These are phyloP conservation scores for Russula virescens DNA, from an alignment of 768 basidiomycete genomes.

Conservation along the genomic window DNA sequence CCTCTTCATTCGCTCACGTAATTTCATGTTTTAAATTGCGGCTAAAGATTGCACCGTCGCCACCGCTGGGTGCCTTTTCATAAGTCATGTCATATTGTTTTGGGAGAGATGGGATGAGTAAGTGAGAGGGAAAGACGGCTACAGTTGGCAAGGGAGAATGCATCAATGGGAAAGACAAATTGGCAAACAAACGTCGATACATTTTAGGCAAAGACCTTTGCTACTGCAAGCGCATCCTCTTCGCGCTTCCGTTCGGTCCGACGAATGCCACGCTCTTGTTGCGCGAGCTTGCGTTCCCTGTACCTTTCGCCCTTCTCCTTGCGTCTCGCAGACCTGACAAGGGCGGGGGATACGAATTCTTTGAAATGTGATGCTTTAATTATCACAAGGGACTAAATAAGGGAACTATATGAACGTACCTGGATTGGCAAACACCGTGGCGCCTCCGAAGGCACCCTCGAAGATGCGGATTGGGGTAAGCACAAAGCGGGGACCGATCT, in stretches of 20 bases:
- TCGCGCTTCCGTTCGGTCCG: conserved; percentile 56
- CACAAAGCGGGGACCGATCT: conserved; percentile 97
- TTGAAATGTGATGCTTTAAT: conserved; percentile 11
- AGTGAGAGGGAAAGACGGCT: neutral
- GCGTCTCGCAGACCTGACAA: conserved; percentile 62
- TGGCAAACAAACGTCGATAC: conserved; percentile 10
- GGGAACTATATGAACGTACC: conserved; percentile 41
- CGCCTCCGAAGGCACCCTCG: conserved; percentile 94
- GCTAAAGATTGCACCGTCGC: neutral
- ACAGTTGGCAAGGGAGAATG: neutral
- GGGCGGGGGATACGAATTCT: conserved; percentile 93
- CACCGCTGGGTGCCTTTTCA: neutral
- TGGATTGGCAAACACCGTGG: conserved; percentile 93
- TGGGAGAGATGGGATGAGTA: no score
- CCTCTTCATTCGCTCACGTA: neutral
- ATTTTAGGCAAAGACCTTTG: conserved; percentile 84
- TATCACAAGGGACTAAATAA: neutral
- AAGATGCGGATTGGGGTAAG: conserved; percentile 97
- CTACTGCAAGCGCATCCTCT: conserved; percentile 77
- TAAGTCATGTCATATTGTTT: no score
- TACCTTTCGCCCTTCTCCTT: conserved; percentile 79
- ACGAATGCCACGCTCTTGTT: conserved; percentile 59
- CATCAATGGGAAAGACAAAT: conserved; percentile 7
- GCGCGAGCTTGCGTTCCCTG: conserved; percentile 70
- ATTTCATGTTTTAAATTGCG: neutral